Conservation (phyloP, 2,329 filamentous ascomycete species). For the Hymenoscyphus infarciens region DNA sequence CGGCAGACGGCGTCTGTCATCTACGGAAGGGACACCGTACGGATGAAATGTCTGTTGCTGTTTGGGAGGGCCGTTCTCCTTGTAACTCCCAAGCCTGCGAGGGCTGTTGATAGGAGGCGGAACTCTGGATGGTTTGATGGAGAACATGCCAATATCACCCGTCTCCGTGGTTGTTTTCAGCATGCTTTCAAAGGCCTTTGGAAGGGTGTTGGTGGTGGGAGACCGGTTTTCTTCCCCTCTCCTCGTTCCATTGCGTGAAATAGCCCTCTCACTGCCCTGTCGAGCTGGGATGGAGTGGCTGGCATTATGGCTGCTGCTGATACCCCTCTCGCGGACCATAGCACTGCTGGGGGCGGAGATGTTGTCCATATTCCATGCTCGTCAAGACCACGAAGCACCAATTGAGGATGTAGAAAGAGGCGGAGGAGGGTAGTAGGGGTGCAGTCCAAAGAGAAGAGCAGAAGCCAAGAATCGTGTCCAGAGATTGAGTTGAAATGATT, state of each 20-base stretch:
- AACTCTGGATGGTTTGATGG: slow-evolving; percentile 44
- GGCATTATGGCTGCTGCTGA: slow-evolving; percentile 14
- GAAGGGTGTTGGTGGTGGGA: slow-evolving; percentile 44
- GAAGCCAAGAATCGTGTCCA: not conserved
- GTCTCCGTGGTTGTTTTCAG: slow-evolving; percentile 63
- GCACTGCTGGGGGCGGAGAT: slow-evolving; percentile 15
- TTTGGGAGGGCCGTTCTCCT: slow-evolving; percentile 21
- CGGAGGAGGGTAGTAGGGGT: not conserved
- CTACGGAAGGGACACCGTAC: slow-evolving; percentile 33
- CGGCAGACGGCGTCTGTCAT: slow-evolving; percentile 45
- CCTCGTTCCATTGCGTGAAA: slow-evolving; percentile 37
- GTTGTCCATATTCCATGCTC: slow-evolving; percentile 27
- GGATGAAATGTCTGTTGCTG: slow-evolving; percentile 24
- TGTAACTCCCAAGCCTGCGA: slow-evolving; percentile 22
- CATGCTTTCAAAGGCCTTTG: slow-evolving; percentile 60
- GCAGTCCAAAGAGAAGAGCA: not conserved
- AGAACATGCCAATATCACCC: slow-evolving; percentile 61
- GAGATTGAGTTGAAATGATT: not conserved
- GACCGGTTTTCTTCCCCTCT: slow-evolving; percentile 33
- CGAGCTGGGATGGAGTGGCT: slow-evolving; percentile 20
- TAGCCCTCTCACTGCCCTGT: slow-evolving; percentile 18
- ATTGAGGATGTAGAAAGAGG: not conserved
- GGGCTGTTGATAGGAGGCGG: slow-evolving; percentile 26
- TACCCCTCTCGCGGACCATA: slow-evolving; percentile 15
- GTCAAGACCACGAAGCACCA: not conserved